These are phyloP conservation scores for Monosporozyma siamensis DNA, from an alignment of 805 yeast species.

Conservation along the genomic window DNA sequence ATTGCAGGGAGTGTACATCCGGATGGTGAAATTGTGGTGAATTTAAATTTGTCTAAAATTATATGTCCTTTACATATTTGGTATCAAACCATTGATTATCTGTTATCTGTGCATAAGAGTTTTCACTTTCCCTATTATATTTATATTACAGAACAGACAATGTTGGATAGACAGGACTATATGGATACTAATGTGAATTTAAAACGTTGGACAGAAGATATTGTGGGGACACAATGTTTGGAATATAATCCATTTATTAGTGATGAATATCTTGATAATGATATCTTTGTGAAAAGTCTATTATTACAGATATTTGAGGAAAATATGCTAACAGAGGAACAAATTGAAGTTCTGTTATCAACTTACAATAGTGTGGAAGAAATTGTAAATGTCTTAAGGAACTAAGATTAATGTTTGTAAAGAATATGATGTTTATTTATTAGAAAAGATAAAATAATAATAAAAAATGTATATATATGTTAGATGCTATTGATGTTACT, in stretches of 20 bases:
- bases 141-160: constrained; percentile 7
- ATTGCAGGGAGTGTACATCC: background rate
- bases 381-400: background rate
- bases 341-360: constrained; percentile 4
- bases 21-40: background rate
- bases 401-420: background rate
- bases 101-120: background rate
- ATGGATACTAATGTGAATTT: constrained; percentile 2
- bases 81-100: constrained; percentile 4
- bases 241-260: background rate
- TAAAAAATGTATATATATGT: too few relatives aligned
- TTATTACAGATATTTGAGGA: constrained; percentile 4
- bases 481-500: too few relatives aligned
- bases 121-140: background rate
- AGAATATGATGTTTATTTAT: background rate
- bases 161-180: constrained; percentile 7
- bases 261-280: constrained; percentile 1
- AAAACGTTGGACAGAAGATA: background rate
- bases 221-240: background rate
- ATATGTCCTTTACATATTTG: constrained; percentile 6
- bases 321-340: constrained; percentile 3
- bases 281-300: constrained; percentile 3
- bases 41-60: constrained; percentile 6
- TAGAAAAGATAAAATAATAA: too few relatives aligned
- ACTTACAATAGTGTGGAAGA: constrained; percentile 4